A percentile compares a stretch with the other conserved stretches of the same genome.
Evolutionary conservation across 2,329 filamentous ascomycete species (phyloP).

Genomic region (Pyrenochaeta sp.): DNA sequence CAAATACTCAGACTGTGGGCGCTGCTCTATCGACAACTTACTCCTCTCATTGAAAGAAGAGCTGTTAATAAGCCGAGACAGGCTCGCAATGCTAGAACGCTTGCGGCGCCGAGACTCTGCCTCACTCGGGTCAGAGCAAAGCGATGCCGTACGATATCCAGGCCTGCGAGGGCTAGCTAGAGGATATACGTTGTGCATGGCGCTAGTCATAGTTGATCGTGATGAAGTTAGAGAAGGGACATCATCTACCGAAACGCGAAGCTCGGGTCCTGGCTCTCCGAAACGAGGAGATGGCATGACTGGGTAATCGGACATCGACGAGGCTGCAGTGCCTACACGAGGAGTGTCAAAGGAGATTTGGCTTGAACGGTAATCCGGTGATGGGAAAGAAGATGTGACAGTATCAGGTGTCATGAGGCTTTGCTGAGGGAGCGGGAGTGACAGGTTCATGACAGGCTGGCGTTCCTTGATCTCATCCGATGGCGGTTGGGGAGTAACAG

Average conservation of each 20-base stretch:
- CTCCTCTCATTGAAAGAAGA: conserved; percentile 71
- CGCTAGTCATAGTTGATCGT: conserved; percentile 76
- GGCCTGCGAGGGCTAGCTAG: conserved; percentile 51
- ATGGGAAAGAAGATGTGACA: conserved; percentile 66
- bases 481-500: conserved; percentile 48
- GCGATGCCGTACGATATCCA: conserved; percentile 50
- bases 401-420: conserved; percentile 72
- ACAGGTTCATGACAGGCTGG: conserved; percentile 45
- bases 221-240: conserved; percentile 78
- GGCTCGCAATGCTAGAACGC: conserved; percentile 76
- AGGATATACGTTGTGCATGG: conserved; percentile 65
- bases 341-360: conserved; percentile 73
- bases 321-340: conserved; percentile 76
- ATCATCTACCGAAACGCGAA: conserved; percentile 74
- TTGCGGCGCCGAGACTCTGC: conserved; percentile 67
- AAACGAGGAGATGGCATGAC: conserved; percentile 74
- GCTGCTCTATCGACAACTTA: conserved; percentile 73
- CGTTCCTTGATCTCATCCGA: conserved; percentile 44
- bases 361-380: conserved; percentile 68
- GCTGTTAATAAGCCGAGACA: conserved; percentile 78
- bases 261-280: conserved; percentile 76
- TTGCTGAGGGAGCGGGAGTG: conserved; percentile 48
- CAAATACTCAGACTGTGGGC: conserved; percentile 57
- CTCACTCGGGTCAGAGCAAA: conserved; percentile 51
- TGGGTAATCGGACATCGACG: conserved; percentile 75